These are phyloP conservation scores for Dactylellina leptospora DNA, from an alignment of 2,329 filamentous ascomycete genomes.

Conservation along the genomic window DNA sequence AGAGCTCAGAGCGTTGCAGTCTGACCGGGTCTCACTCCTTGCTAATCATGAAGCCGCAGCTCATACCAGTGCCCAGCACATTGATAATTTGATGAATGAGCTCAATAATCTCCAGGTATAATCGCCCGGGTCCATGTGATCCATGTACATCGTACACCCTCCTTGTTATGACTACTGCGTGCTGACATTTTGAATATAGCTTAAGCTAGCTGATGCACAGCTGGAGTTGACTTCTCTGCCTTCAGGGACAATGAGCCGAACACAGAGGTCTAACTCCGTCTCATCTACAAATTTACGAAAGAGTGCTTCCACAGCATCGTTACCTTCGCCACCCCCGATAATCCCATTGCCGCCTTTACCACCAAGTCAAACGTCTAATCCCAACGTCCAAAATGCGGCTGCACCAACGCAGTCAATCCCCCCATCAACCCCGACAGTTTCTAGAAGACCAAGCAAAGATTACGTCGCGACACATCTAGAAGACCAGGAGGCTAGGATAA, in stretches of 20 bases:
- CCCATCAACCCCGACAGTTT: slow-evolving; percentile 68
- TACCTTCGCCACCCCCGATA: slow-evolving; percentile 92
- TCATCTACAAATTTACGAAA: slow-evolving; percentile 77
- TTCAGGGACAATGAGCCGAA: slow-evolving; percentile 58
- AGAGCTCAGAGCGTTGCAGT: slow-evolving; percentile 65
- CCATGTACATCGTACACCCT: background rate
- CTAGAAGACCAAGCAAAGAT: slow-evolving; percentile 83
- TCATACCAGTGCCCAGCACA: slow-evolving; percentile 71
- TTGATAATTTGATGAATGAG: slow-evolving; percentile 74
- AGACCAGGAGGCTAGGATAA: slow-evolving; percentile 93
- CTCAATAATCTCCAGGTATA: slow-evolving; percentile 78
- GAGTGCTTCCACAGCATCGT: slow-evolving; percentile 79
- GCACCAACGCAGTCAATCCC: slow-evolving; percentile 61
- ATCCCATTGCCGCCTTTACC: slow-evolving; percentile 96
- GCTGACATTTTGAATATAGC: slow-evolving; percentile 61
- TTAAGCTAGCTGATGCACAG: slow-evolving; percentile 70
- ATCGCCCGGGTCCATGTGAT: no score
- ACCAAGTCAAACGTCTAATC: slow-evolving; percentile 16
- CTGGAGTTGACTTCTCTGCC: slow-evolving; percentile 60
- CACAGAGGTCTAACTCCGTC: slow-evolving; percentile 68
- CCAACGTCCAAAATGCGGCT: slow-evolving; percentile 60
- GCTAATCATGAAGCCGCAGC: slow-evolving; percentile 65
- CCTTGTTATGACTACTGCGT: slow-evolving; percentile 54
- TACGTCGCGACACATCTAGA: slow-evolving; percentile 82
- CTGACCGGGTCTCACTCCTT: slow-evolving; percentile 74